Percentiles rank a stretch among this genome's conserved stretches.
These are phyloP conservation scores for Mycena crocata DNA, from an alignment of 768 basidiomycete genomes.

Conservation along the genomic window DNA sequence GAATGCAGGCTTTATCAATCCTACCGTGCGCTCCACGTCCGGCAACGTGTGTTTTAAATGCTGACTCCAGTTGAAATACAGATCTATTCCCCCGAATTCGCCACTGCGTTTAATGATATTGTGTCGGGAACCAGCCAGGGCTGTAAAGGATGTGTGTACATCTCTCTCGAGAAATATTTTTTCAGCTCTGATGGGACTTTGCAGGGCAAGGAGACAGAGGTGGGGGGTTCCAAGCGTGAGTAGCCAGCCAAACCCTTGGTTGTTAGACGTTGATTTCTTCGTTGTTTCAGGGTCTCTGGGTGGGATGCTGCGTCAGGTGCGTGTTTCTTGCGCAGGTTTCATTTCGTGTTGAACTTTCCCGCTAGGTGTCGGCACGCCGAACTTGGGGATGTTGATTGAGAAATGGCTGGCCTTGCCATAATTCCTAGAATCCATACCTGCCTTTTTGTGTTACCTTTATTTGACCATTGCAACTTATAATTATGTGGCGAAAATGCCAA, in stretches of 20 bases:
- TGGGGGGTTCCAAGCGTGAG: slow-evolving; percentile 51
- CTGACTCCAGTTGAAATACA: background rate
- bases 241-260: slow-evolving; percentile 13
- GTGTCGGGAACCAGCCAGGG: slow-evolving; percentile 57
- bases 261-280: background rate
- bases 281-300: slow-evolving; percentile 43
- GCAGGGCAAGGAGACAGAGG: slow-evolving; percentile 47
- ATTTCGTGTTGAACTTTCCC: background rate
- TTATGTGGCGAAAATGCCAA: no score
- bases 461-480: no score
- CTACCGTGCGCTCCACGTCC: slow-evolving; percentile 42
- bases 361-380: slow-evolving; percentile 58
- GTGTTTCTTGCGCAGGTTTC: background rate
- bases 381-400: slow-evolving; percentile 52
- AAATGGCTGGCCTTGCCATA: slow-evolving; percentile 53
- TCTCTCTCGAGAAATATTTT: background rate
- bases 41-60: background rate
- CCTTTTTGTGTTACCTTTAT: no score
- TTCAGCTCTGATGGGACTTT: background rate
- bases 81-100: slow-evolving; percentile 47
- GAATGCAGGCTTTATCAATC: slow-evolving; percentile 55
- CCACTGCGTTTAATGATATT: slow-evolving; percentile 54
- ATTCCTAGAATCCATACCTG: no score
- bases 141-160: slow-evolving; percentile 52
- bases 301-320: slow-evolving; percentile 60